Conservation (phyloP, 2,329 filamentous ascomycete species). For the Aaosphaeria pasadenensis region DNA sequence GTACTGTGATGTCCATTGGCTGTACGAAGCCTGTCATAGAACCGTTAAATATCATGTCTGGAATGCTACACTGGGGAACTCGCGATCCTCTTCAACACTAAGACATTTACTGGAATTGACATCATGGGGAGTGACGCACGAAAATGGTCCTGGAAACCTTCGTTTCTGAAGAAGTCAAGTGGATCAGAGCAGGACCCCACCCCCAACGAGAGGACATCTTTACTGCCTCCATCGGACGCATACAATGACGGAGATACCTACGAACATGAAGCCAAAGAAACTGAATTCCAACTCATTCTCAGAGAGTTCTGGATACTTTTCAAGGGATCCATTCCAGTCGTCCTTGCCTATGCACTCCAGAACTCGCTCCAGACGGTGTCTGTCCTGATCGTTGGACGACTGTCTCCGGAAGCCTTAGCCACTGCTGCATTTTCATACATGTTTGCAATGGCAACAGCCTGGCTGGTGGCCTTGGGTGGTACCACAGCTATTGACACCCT, state of each 20-base stretch:
- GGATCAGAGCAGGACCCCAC: conserved; percentile 12
- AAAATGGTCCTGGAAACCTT: conserved; percentile 26
- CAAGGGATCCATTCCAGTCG: conserved; percentile 71
- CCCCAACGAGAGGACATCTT: conserved; percentile 42
- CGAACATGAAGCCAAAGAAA: conserved; percentile 35
- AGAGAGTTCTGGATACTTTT: conserved; percentile 66
- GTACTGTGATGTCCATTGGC: too few relatives aligned
- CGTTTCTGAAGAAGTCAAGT: conserved; percentile 20
- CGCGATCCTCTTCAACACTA: too few relatives aligned
- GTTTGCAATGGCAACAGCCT: conserved; percentile 87
- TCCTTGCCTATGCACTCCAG: conserved; percentile 80
- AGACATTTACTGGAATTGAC: background rate
- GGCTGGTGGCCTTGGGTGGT: conserved; percentile 81
- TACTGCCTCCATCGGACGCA: conserved; percentile 42
- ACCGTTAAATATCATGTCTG: too few relatives aligned
- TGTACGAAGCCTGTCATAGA: too few relatives aligned
- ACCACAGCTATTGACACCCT: conserved; percentile 85
- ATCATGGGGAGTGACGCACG: background rate
- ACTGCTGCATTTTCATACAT: conserved; percentile 87
- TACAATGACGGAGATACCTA: conserved; percentile 32
- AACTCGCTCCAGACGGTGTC: conserved; percentile 82
- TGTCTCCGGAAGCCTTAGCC: conserved; percentile 76
- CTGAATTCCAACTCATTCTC: conserved; percentile 41
- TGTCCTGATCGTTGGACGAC: conserved; percentile 74
- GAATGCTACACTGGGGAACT: too few relatives aligned